Base-by-base conservation (phyloP, 1,139 yeast genomes). In the Hansenula lynferdii region DNA sequence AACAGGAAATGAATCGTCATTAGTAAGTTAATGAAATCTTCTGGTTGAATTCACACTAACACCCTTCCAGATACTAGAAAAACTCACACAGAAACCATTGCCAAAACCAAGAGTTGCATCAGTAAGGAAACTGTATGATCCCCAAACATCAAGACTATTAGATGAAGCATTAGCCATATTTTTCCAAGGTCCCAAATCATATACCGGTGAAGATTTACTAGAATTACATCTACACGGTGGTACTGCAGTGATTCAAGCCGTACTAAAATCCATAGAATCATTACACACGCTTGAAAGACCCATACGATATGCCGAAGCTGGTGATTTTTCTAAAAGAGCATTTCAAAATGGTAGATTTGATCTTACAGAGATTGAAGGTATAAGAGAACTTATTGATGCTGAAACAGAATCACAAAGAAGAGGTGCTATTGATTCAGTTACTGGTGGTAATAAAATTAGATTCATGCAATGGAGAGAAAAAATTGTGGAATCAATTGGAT, bases 221-320 rank as follows among this genome's bases (percentile, higher is more conserved):
- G 99, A 92, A 53, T 59, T 92, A 16, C 97, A 92, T 56, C 61
- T 86, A 2, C 99, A 92, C 59, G 99, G 99, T 4, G 97, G 98
- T 8, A 77, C 75, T 11, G 97, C 97, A 0, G 87, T 92, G 1
- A 75, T 86, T 1, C 69, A 72, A 38, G 72, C 89, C 0, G 85
- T 90, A 0, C 52, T 90, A 32, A 65, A 65, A 14, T 78, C 95
- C 0, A 79, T 92, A n/a, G 67, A 64, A 39, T 43, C 49, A 1
- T 52, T 80, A 10, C 85, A 81, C 50, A 45, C 40, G 3, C 53
- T 50, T 8, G 68, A 66, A 0, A 49, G 60, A 2, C 64, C 72
- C 11, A 76, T 90, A 8, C 59, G 97, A 39, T 80, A 83, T 56
- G 98, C 99, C 0, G 92, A 85, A 53, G 80, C 86, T 6, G 99